Evolutionary conservation across 2,329 filamentous ascomycete species (phyloP), one percentile per base, ranked within the genome.

Genomic region (Trichophyton benhamiae): DNA sequence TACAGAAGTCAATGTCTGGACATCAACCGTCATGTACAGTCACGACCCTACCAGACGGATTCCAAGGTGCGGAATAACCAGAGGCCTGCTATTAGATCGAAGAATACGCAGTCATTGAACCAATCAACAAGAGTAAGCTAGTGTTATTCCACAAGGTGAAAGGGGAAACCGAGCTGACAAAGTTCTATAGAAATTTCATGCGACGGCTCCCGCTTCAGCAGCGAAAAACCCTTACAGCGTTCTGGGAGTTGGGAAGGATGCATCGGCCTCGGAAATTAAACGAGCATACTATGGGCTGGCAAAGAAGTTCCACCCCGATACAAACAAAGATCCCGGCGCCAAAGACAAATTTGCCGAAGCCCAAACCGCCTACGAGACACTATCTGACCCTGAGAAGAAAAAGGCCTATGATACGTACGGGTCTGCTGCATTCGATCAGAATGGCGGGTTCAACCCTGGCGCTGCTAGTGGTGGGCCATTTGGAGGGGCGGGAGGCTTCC

Each of bases 251-350:
- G 80, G 80, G 69, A 95, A 92, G 73, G 82, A 76, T 64, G 89
- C 94, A n/a, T 86, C 89, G 1, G 78, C 90, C 2, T 79, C 84
- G 63, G 92, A 97, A 41, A 97, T 99, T 73, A 99, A 99, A 74
- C 97, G 96, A 75, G 91, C 94, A 2, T 99, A 99, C 79, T 99
- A 99, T 72, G 89, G 91, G 58, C 80, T 97, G 63, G 94, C 94
- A 20, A 99, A 99, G 76, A 99, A 97, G 72, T 99, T 85, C 72
- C 94, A 99, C 70, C 94, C 94, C 7, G 94, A 99, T 73, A 97
- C 94, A 41, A 99, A 97, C 80, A 97, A 97, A 74, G 94, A 97
- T 68, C 75, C 89, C 2, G 82, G 79, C n/a, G 91, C 94, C 41
- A 97, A 97, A 73, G 94, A 97, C 69, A 92, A 88, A 69, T 99